Percentiles rank a stretch among this genome's conserved stretches.
These are phyloP conservation scores for Lactifluus volemus DNA, from an alignment of 768 basidiomycete species.

Conservation along the genomic window DNA sequence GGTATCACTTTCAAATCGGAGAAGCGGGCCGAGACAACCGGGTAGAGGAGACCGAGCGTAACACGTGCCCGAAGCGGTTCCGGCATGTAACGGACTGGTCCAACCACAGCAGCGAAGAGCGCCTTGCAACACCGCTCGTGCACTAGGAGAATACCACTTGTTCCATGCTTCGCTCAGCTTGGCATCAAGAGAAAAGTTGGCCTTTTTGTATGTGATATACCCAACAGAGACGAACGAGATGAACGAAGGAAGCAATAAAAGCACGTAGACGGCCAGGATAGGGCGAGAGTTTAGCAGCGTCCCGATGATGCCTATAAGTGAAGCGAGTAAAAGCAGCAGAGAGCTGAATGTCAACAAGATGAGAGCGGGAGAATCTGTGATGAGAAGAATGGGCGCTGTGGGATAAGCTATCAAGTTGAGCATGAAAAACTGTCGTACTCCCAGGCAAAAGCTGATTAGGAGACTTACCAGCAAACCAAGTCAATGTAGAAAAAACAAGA, in stretches of 20 bases:
- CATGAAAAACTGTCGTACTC: background rate
- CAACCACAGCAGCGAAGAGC: conserved; percentile 59
- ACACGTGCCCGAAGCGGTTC: conserved; percentile 47
- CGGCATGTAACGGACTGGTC: conserved; percentile 51
- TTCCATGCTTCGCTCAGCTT: conserved; percentile 66
- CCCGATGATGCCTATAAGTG: conserved; percentile 52
- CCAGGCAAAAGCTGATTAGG: background rate
- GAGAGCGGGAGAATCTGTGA: conserved; percentile 49
- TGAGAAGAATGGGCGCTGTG: conserved; percentile 54
- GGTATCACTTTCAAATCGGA: conserved; percentile 41
- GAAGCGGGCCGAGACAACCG: conserved; percentile 57
- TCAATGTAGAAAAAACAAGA: conserved; percentile 43
- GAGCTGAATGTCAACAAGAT: conserved; percentile 49
- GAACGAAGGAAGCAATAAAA: conserved; percentile 60
- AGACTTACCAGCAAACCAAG: conserved; percentile 49
- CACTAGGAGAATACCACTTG: conserved; percentile 46
- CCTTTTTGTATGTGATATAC: conserved; percentile 56
- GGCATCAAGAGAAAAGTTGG: conserved; percentile 49
- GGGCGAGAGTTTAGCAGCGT: conserved; percentile 59
- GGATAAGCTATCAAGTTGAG: conserved; percentile 38
- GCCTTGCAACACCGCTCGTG: conserved; percentile 51
- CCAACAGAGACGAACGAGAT: conserved; percentile 50
- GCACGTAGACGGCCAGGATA: conserved; percentile 54
- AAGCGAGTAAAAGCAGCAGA: conserved; percentile 47
- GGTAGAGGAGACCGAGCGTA: conserved; percentile 54